phyloP scores from a whole-genome alignment of 2,329 filamentous ascomycete species.

The Xylaria multiplex region DNA sequence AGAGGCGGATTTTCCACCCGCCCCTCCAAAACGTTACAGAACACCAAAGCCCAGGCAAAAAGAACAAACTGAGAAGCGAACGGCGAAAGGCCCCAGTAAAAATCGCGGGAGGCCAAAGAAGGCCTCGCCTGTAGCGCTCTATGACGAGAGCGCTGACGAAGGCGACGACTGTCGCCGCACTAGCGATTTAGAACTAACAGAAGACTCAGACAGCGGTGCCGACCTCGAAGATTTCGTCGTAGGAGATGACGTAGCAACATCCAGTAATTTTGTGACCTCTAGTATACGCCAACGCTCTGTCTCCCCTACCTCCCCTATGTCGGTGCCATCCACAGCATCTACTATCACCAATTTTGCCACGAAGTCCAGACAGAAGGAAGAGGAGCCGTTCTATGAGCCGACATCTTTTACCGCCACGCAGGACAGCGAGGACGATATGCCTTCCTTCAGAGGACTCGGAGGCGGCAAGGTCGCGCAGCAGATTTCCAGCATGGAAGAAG shows the following conservation, averaged over 20 bases:
- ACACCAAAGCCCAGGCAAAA: slow-evolving; percentile 31
- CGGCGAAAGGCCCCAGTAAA: slow-evolving; percentile 27
- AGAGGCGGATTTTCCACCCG: slow-evolving; percentile 28
- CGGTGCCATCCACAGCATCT: slow-evolving; percentile 39
- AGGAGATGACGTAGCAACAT: slow-evolving; percentile 47
- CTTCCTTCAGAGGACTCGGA: slow-evolving; percentile 41
- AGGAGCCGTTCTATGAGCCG: slow-evolving; percentile 40
- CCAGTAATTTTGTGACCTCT: slow-evolving; percentile 44
- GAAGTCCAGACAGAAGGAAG: slow-evolving; percentile 26
- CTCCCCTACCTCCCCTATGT: slow-evolving; percentile 42
- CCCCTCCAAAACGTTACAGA: slow-evolving; percentile 32
- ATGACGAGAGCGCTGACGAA: slow-evolving; percentile 51
- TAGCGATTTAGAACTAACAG: slow-evolving; percentile 51
- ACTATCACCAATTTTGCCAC: slow-evolving; percentile 20
- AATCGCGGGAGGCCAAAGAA: slow-evolving; percentile 39
- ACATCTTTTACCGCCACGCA: slow-evolving; percentile 39
- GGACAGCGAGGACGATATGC: slow-evolving; percentile 43
- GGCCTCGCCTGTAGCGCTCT: slow-evolving; percentile 33
- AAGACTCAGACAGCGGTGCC: slow-evolving; percentile 49
- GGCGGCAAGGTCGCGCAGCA: slow-evolving; percentile 5
- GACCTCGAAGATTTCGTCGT: slow-evolving; percentile 50
- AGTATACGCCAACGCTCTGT: slow-evolving; percentile 40
- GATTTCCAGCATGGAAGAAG: slow-evolving; percentile 11
- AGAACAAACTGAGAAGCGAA: slow-evolving; percentile 26
- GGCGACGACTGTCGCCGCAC: slow-evolving; percentile 50